Evolutionary conservation across 2,329 filamentous ascomycete genomes (phyloP).

Genomic region (Cordyceps cicadae): DNA sequence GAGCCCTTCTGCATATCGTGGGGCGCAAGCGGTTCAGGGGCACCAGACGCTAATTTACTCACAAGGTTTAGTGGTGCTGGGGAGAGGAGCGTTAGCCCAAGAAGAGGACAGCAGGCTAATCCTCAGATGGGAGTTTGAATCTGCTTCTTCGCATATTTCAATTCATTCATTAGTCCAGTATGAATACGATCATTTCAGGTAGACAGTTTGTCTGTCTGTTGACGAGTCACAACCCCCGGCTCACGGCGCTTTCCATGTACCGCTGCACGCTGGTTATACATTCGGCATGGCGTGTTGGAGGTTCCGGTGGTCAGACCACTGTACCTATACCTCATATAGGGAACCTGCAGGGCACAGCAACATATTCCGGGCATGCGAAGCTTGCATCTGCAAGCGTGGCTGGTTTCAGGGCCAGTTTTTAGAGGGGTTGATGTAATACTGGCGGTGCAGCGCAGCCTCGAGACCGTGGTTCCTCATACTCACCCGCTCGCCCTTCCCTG

Average conservation of each 20-base stretch:
- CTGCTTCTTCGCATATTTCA: background rate
- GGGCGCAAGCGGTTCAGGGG: background rate
- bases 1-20: slow-evolving; percentile 1
- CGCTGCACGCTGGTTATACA: background rate
- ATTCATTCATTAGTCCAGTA: background rate
- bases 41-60: background rate
- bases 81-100: background rate
- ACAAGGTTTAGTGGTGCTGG: background rate
- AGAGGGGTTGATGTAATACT: background rate
- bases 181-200: too few relatives aligned
- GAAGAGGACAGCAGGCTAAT: background rate
- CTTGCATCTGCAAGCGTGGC: background rate
- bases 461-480: background rate
- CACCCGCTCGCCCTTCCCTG: background rate
- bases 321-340: background rate
- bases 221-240: too few relatives aligned
- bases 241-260: background rate
- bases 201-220: too few relatives aligned
- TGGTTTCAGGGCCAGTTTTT: slow-evolving; percentile 9
- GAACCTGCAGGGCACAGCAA: background rate
- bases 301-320: background rate
- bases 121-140: background rate
- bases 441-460: background rate
- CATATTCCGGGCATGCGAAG: background rate
- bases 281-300: slow-evolving; percentile 8